Evolutionary conservation across 345 rosid species (phyloP), one percentile per base, ranked within the genome.

Genomic region (Aegle marmelos): DNA sequence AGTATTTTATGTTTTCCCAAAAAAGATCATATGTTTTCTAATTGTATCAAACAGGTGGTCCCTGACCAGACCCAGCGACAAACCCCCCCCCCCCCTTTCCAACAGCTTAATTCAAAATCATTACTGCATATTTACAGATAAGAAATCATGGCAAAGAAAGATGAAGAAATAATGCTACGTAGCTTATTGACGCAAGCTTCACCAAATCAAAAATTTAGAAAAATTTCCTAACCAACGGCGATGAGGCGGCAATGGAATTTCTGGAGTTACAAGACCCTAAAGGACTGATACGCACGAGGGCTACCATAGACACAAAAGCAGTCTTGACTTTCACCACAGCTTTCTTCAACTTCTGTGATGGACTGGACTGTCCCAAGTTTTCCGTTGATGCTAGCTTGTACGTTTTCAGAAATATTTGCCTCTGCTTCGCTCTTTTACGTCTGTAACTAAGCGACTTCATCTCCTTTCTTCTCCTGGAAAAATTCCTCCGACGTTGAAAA

Each of bases 381-480:
- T 80, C 81, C 5, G 27, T 33, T 7, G 83, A 82, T 2, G 85
- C 69, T 65, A 90, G 69, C 81, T 76, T 86, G 80, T 88, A 90
- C 0, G 88, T 84, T 9, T 75, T 85, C 28, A 90, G 82, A 50
- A 84, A 89, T 22, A 87, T 80, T 81, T 68, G 90, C 82, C 92
- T 79, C 17, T 86, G 86, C 83, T 57, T 89, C 0, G 88, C 89
- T 77, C 88, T 80, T 68, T 76, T 80, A 9, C 80, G 76, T 63
- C 87, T 79, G 57, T 81, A 76, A 16, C 86, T 83, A 1, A 66
- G 39, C 21, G 87, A 84, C 53, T 70, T n/a, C 56, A 79, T 28
- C 60, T 45, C 79, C 31, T 61, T 83, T 63, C 68, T 73, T 24
- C 80, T 37, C 80, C 27, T 79, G 16, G 85, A 79, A 30, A 66